Evolutionary conservation across 2,329 filamentous ascomycete species (phyloP).

Genomic region (Aspergillus aculeatinus): DNA sequence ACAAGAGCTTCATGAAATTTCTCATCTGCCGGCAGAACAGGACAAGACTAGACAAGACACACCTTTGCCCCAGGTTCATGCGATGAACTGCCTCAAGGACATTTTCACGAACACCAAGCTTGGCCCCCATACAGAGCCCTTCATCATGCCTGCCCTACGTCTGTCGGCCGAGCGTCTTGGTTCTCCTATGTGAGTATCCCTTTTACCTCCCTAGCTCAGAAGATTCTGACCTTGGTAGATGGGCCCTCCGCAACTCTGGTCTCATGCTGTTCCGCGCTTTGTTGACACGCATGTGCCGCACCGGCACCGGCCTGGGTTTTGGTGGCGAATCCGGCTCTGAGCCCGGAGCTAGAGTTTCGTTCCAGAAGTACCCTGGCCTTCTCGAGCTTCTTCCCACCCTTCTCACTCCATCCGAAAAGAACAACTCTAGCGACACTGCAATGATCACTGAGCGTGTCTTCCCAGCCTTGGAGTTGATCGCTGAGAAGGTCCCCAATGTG

Average conservation of each 20-base stretch:
- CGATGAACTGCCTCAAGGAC: conserved; percentile 89
- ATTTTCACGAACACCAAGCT: conserved; percentile 83
- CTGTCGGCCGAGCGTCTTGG: conserved; percentile 78
- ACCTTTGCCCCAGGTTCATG: conserved; percentile 85
- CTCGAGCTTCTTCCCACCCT: conserved; percentile 38
- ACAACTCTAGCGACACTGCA: conserved; percentile 28
- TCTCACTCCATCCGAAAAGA: conserved; percentile 27
- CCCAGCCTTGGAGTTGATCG: conserved; percentile 48
- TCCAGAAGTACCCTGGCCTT: conserved; percentile 42
- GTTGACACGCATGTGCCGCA: conserved; percentile 62
- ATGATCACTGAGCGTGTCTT: conserved; percentile 46
- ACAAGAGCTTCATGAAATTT: conserved; percentile 41
- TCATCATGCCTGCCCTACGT: conserved; percentile 70
- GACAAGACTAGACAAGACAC: conserved; percentile 41
- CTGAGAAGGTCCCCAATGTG: conserved; percentile 42
- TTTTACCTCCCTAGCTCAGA: not conserved
- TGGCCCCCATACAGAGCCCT: conserved; percentile 68
- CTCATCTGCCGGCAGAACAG: conserved; percentile 33
- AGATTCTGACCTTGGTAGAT: conserved; percentile 50
- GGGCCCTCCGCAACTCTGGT: conserved; percentile 93
- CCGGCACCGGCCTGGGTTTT: conserved; percentile 50
- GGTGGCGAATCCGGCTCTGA: conserved; percentile 46
- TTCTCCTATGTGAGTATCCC: conserved; percentile 65
- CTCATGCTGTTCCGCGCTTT: conserved; percentile 84
- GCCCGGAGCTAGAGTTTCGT: conserved; percentile 40